Evolutionary conservation across 2,329 filamentous ascomycete genomes (phyloP).

Genomic region (Chrysoporthe austroafricana): DNA sequence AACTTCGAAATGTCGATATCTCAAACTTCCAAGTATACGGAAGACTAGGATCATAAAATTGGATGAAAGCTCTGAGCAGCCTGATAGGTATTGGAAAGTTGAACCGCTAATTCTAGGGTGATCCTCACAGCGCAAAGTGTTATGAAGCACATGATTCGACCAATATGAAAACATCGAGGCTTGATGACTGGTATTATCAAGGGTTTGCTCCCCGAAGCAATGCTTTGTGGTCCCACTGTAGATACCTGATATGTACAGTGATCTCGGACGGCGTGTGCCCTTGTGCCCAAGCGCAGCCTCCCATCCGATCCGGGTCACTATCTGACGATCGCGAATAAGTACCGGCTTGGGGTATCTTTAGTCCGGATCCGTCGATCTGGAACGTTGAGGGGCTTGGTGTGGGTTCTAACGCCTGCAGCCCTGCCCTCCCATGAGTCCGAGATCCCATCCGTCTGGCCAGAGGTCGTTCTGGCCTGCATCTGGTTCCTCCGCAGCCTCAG

Average conservation of each 20-base stretch:
- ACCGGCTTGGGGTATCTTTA: background rate
- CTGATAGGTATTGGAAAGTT: background rate
- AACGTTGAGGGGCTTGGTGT: background rate
- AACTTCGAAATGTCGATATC: background rate
- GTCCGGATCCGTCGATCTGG: background rate
- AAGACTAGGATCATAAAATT: background rate
- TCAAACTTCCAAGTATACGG: background rate
- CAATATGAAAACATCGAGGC: background rate
- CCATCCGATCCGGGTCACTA: background rate
- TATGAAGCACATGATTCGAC: background rate
- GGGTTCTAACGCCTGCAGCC: background rate
- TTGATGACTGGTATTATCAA: background rate
- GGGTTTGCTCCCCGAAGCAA: background rate
- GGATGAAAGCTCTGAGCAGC: background rate
- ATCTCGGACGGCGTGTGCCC: background rate
- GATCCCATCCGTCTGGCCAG: background rate
- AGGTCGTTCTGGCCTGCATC: background rate
- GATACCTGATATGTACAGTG: background rate
- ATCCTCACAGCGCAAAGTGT: background rate
- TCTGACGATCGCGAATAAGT: background rate
- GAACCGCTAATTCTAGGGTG: background rate
- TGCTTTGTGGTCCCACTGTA: background rate
- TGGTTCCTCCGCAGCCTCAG: slow-evolving; percentile 34
- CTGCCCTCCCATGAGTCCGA: background rate
- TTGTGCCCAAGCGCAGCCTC: background rate